These are phyloP conservation scores for Magnaporthiopsis rhizophila DNA, from an alignment of 2,329 filamentous ascomycete species.

Conservation along the genomic window DNA sequence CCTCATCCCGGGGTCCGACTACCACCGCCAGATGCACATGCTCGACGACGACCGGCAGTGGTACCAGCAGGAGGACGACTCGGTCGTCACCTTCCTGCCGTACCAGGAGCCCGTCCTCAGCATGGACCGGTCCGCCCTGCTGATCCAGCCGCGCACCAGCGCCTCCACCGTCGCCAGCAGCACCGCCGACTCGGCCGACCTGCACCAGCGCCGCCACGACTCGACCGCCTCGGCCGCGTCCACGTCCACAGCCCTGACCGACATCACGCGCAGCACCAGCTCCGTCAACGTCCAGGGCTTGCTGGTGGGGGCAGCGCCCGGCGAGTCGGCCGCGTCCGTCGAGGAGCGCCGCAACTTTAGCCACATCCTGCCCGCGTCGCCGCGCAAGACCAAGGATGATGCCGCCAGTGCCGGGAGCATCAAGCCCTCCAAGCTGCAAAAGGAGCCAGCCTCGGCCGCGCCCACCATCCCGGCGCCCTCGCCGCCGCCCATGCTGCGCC, in stretches of 20 bases:
- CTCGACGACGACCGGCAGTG: slow-evolving; percentile 24
- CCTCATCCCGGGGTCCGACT: slow-evolving; percentile 50
- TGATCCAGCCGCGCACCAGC: slow-evolving; percentile 38
- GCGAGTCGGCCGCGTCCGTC: slow-evolving; percentile 10
- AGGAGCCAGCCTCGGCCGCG: slow-evolving; percentile 11
- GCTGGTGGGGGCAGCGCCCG: neutral
- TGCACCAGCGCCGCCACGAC: slow-evolving; percentile 34
- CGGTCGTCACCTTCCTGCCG: slow-evolving; percentile 22
- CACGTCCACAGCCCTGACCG: slow-evolving; percentile 36
- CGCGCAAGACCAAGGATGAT: slow-evolving; percentile 3
- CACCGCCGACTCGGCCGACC: slow-evolving; percentile 38
- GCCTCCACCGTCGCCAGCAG: slow-evolving; percentile 46
- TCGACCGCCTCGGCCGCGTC: slow-evolving; percentile 42
- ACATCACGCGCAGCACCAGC: slow-evolving; percentile 44
- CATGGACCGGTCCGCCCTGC: slow-evolving; percentile 24
- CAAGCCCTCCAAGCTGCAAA: slow-evolving; percentile 5
- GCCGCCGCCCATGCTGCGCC: neutral
- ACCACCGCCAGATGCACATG: slow-evolving; percentile 42
- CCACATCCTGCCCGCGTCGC: neutral
- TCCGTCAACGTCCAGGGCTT: slow-evolving; percentile 29
- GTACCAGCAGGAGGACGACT: slow-evolving; percentile 24
- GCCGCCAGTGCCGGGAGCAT: neutral
- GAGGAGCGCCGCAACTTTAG: neutral
- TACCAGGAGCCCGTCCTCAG: slow-evolving; percentile 27
- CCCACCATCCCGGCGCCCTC: slow-evolving; percentile 14